Evolutionary conservation across 1,284 basidiomycete species (phyloP), one percentile per base, ranked within the genome.

Genomic region (Leccinum subfulvum): DNA sequence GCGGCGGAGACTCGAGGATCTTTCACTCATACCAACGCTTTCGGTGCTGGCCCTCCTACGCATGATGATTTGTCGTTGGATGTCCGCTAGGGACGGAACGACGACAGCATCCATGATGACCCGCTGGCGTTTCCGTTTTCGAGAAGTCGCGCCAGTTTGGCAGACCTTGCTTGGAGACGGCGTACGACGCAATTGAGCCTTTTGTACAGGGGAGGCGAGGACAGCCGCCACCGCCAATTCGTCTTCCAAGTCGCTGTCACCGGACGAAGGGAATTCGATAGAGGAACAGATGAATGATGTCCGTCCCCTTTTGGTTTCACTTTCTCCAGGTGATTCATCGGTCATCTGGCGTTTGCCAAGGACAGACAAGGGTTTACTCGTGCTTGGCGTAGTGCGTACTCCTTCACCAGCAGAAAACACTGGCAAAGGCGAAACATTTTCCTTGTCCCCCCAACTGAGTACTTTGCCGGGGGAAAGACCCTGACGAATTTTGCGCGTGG

Each of bases 71-170:
- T 66, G 61, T 35, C 57, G 69, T 52, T 69, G 68, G 56, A 78
- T 65, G 23, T 75, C 67, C 0, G 70, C 73, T 11, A 80, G 63
- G 7, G 76, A 73, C 10, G 83, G 83, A 47, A 87, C 77, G 58
- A 84, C 80, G 7, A 87, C 85, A 2, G 81, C 80, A 23, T 88
- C 87, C 73, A 87, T 74, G 65, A 84, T 69, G 3, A 79, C 68
- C 26, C 82, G 73, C 70, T 79, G 82, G 57, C 82, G 82, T 68
- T 83, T 85, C 63, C 75, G 78, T 47, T 74, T 77, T 37, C 66
- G 67, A 1, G 66, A 66, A 10, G 28, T 59, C 18, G 44, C 13
- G 18, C 21, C 58, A 9, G 54, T 56, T 44, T 63, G 63, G 14
- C 64, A 61, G 39, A 28, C 41, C 51, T 66, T 54, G 26, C 26